Percentiles rank a stretch among this genome's conserved stretches.
These are phyloP conservation scores for Sanghuangporus weigelae DNA, from an alignment of 1,284 basidiomycete species.

Conservation along the genomic window DNA sequence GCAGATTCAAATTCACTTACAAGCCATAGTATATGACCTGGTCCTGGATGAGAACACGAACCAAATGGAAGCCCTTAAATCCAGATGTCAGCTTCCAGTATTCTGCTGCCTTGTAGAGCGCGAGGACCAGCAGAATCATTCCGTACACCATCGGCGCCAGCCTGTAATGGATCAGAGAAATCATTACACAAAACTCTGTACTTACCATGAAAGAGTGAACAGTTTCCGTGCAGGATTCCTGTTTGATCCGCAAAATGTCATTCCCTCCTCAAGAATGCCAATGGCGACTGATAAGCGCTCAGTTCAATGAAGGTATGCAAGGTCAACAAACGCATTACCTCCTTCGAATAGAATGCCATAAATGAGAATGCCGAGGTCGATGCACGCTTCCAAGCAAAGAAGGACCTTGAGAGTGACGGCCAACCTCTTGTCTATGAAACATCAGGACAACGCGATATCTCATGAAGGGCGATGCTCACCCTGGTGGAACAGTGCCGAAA, in stretches of 20 bases:
- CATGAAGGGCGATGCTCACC: not conserved
- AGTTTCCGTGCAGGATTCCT: not conserved
- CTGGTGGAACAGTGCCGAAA: slow-evolving; percentile 5
- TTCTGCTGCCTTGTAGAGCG: slow-evolving; percentile 2
- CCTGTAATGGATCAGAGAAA: not conserved
- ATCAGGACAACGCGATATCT: not conserved
- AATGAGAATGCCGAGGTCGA: not conserved
- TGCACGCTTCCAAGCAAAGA: not conserved
- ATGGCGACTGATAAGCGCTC: not conserved
- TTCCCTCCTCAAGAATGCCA: not conserved
- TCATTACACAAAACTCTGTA: not conserved
- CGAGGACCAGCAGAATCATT: not conserved
- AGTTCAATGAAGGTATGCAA: not conserved
- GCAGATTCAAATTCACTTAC: not conserved
- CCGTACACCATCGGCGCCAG: not conserved
- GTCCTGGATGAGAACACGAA: slow-evolving; percentile 2
- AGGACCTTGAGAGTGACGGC: not conserved
- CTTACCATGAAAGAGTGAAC: not conserved
- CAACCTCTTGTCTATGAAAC: not conserved
- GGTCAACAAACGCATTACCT: not conserved
- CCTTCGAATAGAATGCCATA: not conserved
- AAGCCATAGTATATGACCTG: slow-evolving; percentile 2
- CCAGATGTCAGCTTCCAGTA: not conserved
- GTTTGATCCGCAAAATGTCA: not conserved
- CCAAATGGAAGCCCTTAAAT: slow-evolving; percentile 2